A percentile compares a stretch with the other conserved stretches of the same genome.
These are phyloP conservation scores for Russula emetica DNA, from an alignment of 768 basidiomycete species.

Conservation along the genomic window DNA sequence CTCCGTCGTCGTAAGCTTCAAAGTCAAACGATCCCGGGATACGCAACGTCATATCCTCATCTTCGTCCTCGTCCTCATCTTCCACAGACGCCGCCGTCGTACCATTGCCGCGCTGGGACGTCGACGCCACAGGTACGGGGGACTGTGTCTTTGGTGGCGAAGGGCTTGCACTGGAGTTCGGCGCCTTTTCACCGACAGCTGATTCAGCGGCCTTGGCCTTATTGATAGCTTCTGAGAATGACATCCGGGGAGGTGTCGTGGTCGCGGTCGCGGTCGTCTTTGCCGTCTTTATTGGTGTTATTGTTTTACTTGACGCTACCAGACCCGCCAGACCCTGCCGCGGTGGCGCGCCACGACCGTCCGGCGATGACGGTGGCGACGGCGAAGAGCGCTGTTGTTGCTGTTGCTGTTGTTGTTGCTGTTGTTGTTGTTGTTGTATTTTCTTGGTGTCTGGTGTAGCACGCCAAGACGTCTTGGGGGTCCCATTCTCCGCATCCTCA, in stretches of 20 bases:
- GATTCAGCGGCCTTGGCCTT: neutral
- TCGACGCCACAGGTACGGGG: neutral
- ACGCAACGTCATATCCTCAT: neutral
- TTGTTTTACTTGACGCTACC: neutral
- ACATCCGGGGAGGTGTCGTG: neutral
- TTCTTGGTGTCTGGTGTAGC: neutral
- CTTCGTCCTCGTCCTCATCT: neutral
- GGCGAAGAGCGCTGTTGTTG: neutral
- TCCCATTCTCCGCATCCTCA: neutral
- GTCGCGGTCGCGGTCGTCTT: neutral
- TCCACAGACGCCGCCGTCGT: neutral
- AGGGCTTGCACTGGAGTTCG: neutral
- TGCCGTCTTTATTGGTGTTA: neutral
- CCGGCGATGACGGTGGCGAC: constrained; percentile 5
- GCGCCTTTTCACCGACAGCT: neutral
- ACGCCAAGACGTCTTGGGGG: neutral
- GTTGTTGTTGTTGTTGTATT: neutral
- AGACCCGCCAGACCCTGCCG: neutral
- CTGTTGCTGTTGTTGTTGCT: neutral
- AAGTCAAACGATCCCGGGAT: constrained; percentile 25
- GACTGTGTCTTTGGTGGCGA: neutral
- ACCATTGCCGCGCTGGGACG: neutral
- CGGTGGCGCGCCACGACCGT: neutral
- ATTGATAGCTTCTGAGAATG: neutral
- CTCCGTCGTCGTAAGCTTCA: neutral